A percentile compares a stretch with the other conserved stretches of the same genome.
Evolutionary conservation across 345 rosid genomes (phyloP).

Genomic region (Eucalyptus marginata): DNA sequence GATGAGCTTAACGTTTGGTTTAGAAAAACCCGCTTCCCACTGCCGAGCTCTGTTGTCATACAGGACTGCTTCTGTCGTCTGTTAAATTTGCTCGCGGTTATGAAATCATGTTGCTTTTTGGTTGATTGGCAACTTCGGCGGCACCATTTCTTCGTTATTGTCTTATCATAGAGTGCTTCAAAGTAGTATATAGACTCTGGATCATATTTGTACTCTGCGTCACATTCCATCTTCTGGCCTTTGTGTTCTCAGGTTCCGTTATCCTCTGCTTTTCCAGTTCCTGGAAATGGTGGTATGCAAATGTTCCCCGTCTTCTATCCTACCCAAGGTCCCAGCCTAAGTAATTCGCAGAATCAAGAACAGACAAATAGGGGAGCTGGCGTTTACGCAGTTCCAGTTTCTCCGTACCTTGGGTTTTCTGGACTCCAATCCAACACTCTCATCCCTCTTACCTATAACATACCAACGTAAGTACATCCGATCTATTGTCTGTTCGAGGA

Average conservation of each 20-base stretch:
- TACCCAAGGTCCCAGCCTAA: constrained; percentile 25
- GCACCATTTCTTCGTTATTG: neutral
- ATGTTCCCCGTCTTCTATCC: constrained; percentile 60
- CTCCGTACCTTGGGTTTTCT: constrained; percentile 40
- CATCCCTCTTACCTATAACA: constrained; percentile 78
- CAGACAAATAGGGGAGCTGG: constrained; percentile 69
- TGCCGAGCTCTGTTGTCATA: neutral
- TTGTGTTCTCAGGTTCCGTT: constrained; percentile 23
- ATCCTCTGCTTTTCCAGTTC: constrained; percentile 17
- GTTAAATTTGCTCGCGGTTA: neutral
- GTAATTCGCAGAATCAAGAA: constrained; percentile 36
- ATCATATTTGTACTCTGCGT: neutral
- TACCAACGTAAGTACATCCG: constrained; percentile 68
- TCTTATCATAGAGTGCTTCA: neutral
- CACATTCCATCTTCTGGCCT: neutral
- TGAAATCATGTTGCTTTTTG: neutral
- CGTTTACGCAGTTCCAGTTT: constrained; percentile 74
- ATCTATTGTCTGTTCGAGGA: neutral
- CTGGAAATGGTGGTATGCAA: constrained; percentile 37
- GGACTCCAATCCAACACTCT: constrained; percentile 68
- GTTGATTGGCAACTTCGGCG: neutral
- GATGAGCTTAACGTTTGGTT: neutral
- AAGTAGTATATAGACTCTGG: neutral
- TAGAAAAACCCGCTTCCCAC: neutral
- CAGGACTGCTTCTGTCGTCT: neutral